These are phyloP conservation scores for Blastobotrys malaysiensis DNA, from an alignment of 1,139 yeast species.

Conservation along the genomic window DNA sequence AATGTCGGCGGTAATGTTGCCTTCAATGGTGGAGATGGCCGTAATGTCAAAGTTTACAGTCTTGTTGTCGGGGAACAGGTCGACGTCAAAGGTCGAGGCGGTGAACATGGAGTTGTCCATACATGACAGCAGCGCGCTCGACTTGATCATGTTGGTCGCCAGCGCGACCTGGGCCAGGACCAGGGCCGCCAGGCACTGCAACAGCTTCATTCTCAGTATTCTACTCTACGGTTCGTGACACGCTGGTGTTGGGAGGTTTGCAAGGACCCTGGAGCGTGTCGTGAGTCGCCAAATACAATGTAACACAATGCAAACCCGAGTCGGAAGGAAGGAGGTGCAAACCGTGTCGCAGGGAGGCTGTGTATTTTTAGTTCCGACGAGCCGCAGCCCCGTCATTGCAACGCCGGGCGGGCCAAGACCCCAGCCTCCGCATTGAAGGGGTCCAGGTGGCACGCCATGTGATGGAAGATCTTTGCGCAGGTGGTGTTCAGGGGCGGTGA, in stretches of 20 bases:
- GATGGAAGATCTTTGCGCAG: background rate
- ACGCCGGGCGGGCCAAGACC: too few species aligned
- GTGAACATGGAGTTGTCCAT: conserved; percentile 87
- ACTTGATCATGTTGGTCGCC: conserved; percentile 34
- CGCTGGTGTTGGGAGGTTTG: conserved; percentile 1
- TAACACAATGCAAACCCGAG: too few species aligned
- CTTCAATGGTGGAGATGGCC: conserved; percentile 76
- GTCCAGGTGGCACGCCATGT: background rate
- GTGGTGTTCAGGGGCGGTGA: background rate
- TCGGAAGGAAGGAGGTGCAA: background rate
- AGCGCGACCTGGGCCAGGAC: conserved; percentile 4
- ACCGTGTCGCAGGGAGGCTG: background rate
- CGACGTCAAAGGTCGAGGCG: conserved; percentile 78
- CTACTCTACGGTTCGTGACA: background rate
- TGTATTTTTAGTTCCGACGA: background rate
- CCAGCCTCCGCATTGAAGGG: too few species aligned
- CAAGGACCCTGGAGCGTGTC: background rate
- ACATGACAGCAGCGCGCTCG: conserved; percentile 85
- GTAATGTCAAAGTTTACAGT: conserved; percentile 62
- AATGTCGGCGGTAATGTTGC: conserved; percentile 62
- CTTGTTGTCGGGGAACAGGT: conserved; percentile 58
- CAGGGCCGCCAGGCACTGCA: conserved; percentile 4
- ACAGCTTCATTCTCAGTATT: background rate
- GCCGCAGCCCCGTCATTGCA: too few species aligned
- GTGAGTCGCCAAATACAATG: too few species aligned